These are phyloP conservation scores for Chrysosporium queenslandicum DNA, from an alignment of 2,329 filamentous ascomycete genomes.

Conservation along the genomic window DNA sequence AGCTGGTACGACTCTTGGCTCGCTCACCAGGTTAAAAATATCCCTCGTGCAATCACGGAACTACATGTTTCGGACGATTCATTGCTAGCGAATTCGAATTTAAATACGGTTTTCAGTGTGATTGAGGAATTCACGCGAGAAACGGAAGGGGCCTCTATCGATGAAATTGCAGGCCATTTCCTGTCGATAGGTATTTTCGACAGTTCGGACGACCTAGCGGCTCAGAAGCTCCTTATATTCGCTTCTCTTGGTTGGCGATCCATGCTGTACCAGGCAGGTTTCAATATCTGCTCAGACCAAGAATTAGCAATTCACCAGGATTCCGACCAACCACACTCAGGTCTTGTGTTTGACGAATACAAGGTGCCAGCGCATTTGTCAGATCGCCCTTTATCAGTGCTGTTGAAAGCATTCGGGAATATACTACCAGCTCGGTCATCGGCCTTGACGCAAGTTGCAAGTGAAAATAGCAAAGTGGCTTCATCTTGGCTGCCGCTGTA, in stretches of 20 bases:
- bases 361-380: not conserved
- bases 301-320: not conserved
- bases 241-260: not conserved
- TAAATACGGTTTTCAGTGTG: too few relatives aligned
- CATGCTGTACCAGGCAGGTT: not conserved
- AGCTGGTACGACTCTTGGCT: too few relatives aligned
- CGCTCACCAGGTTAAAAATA: too few relatives aligned
- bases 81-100: too few relatives aligned
- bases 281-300: not conserved
- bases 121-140: too few relatives aligned
- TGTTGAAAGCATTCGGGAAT: not conserved
- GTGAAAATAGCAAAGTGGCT: too few relatives aligned
- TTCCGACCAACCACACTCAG: not conserved
- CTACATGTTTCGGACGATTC: too few relatives aligned
- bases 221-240: not conserved
- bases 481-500: too few relatives aligned
- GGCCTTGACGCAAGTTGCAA: not conserved
- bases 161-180: too few relatives aligned
- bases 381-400: not conserved
- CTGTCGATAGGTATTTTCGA: too few relatives aligned
- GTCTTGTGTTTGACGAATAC: not conserved
- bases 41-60: too few relatives aligned
- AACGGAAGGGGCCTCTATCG: too few relatives aligned
- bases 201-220: not conserved
- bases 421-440: not conserved